Evolutionary conservation across 768 basidiomycete species (phyloP).

Genomic region (Termitomyces sp.): DNA sequence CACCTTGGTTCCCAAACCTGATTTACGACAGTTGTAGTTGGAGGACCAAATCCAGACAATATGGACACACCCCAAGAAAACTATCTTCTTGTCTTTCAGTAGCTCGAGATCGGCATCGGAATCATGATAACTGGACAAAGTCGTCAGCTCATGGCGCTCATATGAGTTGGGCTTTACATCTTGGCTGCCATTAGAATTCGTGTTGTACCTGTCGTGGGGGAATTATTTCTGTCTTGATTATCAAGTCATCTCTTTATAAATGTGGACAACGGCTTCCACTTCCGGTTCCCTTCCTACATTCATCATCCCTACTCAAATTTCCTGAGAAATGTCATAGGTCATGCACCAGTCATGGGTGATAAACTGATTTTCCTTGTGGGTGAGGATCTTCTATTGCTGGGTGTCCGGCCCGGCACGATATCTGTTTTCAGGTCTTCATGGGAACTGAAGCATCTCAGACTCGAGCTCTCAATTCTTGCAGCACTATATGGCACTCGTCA

Average conservation of each 20-base stretch:
- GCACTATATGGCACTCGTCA: slow-evolving; percentile 34
- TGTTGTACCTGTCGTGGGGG: too few species aligned
- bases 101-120: slow-evolving; percentile 49
- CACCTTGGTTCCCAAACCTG: slow-evolving; percentile 64
- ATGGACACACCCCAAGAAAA: slow-evolving; percentile 49
- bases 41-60: background rate
- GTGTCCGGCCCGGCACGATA: background rate
- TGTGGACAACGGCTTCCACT: background rate
- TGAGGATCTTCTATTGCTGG: background rate
- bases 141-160: background rate
- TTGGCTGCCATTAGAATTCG: slow-evolving; percentile 38
- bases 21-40: background rate
- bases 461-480: background rate
- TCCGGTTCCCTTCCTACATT: background rate
- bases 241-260: background rate
- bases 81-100: slow-evolving; percentile 46
- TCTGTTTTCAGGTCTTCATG: background rate
- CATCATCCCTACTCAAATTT: background rate
- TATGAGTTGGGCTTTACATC: slow-evolving; percentile 35
- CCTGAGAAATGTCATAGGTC: background rate
- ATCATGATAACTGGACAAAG: slow-evolving; percentile 47
- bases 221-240: background rate
- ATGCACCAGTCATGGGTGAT: slow-evolving; percentile 3
- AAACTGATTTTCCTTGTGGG: background rate
- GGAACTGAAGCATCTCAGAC: background rate